Conservation (phyloP, 202 grass and related monocot genomes). For the Digitaria exilis region DNA sequence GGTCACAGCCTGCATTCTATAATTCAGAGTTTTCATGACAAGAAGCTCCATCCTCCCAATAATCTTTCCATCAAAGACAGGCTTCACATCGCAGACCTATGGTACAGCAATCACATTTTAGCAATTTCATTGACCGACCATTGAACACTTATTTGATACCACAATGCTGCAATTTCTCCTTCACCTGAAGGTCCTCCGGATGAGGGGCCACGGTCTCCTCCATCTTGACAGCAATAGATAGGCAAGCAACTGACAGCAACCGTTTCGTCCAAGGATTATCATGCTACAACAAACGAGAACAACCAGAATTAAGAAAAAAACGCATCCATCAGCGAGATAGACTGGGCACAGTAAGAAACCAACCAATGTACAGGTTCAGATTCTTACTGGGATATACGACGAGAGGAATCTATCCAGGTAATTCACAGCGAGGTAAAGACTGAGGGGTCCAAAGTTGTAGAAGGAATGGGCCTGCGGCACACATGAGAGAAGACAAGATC, state of each 20-base stretch:
- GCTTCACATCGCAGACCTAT: constrained; percentile 50
- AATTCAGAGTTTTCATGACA: constrained; percentile 61
- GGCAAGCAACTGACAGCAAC: constrained; percentile 76
- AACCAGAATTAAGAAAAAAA: constrained; percentile 13
- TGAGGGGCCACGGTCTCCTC: constrained; percentile 67
- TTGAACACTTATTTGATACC: background rate
- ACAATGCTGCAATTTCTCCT: constrained; percentile 33
- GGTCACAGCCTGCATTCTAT: constrained; percentile 81
- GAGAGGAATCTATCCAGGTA: constrained; percentile 92
- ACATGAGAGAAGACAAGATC: constrained; percentile 51
- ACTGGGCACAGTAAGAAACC: constrained; percentile 11
- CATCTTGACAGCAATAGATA: constrained; percentile 85
- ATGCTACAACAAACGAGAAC: constrained; percentile 50
- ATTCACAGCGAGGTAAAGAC: constrained; percentile 74
- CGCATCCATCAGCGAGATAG: constrained; percentile 28
- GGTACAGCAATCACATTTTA: constrained; percentile 17
- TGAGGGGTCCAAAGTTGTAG: constrained; percentile 84
- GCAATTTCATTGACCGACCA: background rate
- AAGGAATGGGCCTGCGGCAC: constrained; percentile 77
- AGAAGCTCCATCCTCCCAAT: constrained; percentile 79
- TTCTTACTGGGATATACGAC: constrained; percentile 66
- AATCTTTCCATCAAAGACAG: constrained; percentile 55
- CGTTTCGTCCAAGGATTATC: constrained; percentile 68
- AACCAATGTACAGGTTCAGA: constrained; percentile 21
- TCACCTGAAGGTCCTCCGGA: constrained; percentile 75